Percentiles rank a stretch among this genome's conserved stretches.
Conservation (phyloP, 352 stramenopile species). For the Phytophthora podocarpi region DNA sequence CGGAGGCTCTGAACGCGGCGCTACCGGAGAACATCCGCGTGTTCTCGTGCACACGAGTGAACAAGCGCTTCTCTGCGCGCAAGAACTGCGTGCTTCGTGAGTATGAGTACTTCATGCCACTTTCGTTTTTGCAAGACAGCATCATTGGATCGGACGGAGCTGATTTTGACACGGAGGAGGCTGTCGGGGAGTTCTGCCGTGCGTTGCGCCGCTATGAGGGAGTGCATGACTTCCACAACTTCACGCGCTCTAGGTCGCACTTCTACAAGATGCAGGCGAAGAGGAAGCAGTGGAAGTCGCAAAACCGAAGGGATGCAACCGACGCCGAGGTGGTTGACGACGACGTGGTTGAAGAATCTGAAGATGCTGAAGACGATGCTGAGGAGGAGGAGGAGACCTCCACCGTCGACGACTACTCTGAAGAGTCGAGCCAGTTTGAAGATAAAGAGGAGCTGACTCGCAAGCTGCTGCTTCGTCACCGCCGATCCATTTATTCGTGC, state of each 20-base stretch:
- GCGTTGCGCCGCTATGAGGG: slow-evolving; percentile 77
- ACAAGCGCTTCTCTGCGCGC: slow-evolving; percentile 90
- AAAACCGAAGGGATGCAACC: slow-evolving; percentile 13
- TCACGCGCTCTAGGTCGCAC: slow-evolving; percentile 79
- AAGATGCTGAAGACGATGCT: slow-evolving; percentile 8
- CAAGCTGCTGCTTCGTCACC: slow-evolving; percentile 68
- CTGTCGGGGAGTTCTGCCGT: slow-evolving; percentile 50
- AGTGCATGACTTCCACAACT: slow-evolving; percentile 93
- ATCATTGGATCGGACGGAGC: slow-evolving; percentile 25
- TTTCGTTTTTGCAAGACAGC: slow-evolving; percentile 71
- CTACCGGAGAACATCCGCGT: slow-evolving; percentile 85
- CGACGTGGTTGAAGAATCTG: slow-evolving; percentile 3
- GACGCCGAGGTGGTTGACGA: slow-evolving; percentile 18
- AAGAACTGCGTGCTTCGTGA: slow-evolving; percentile 88
- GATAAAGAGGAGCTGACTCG: slow-evolving; percentile 45
- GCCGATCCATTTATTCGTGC: slow-evolving; percentile 82
- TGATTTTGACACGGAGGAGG: slow-evolving; percentile 45
- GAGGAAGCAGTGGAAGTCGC: slow-evolving; percentile 26
- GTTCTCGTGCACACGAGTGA: slow-evolving; percentile 88
- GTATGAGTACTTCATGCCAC: slow-evolving; percentile 92
- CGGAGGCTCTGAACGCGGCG: slow-evolving; percentile 74
- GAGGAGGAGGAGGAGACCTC: slow-evolving; percentile 24
- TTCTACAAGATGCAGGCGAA: slow-evolving; percentile 80
- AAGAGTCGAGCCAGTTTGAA: slow-evolving; percentile 45
- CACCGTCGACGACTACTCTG: slow-evolving; percentile 22